Evolutionary conservation across 2,329 filamentous ascomycete genomes (phyloP), one percentile per base, ranked within the genome.

Genomic region (Botrytis porri): DNA sequence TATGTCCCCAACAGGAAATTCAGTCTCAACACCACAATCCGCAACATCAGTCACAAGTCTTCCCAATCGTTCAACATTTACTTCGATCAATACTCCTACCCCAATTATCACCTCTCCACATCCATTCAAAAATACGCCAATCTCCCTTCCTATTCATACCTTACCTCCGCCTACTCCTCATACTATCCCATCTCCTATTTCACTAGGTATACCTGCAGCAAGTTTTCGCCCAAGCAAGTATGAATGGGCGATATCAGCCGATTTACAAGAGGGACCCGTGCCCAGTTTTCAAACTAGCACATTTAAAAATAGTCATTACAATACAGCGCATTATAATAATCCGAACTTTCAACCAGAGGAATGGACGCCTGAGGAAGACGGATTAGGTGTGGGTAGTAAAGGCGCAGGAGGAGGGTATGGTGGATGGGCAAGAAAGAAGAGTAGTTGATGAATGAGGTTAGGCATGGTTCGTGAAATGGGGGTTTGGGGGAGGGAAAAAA

Each of bases 231-330:
- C 79, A 9, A 81, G 80, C 45, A 80, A 79, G 74, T 81, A 80
- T 51, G 79, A 81, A 61, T 80, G 77, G 77, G 78, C 78, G 48
- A 77, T 76, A 25, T 76, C 77, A 32, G 77, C 77, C 29, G 79
- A 79, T 75, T 78, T 77, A 76, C 77, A 79, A 61, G 78, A 79
- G 48, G 76, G 76, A 2, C 77, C 77, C 20, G 76, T 79, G 18
- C 72, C 67, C 18, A 75, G 76, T 57, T 80, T 81, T 37, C 77
- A 81, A 70, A 90, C 88, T 3, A 86, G 83, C 69, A 88, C 87
- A 1, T 92, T 92, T 78, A 89, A 89, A 78, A 90, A 91, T 76
- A 89, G 87, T 70, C 88, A 91, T 71, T 90, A 88, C 82, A 92
- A 91, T 77, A 86, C 86, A 64, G 89, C 89, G 0, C 90, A 92